These are phyloP conservation scores for Phascolomyces articulosus DNA, from an alignment of 371 early-diverging fungal genomes.

Conservation along the genomic window DNA sequence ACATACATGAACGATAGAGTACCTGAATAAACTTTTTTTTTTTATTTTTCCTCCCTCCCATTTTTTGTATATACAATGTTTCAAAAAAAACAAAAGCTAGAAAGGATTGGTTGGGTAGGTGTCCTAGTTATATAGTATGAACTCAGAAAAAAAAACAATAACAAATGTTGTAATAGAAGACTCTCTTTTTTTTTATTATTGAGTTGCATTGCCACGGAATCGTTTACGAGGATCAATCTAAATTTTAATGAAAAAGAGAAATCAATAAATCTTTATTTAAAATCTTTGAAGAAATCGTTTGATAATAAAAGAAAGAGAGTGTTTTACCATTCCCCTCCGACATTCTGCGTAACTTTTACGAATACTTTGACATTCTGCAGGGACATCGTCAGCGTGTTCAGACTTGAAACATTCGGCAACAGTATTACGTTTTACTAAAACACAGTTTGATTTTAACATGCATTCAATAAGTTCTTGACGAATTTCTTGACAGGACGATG, in stretches of 20 bases:
- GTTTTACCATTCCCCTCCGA: constrained; percentile 67
- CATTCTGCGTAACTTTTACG: constrained; percentile 73
- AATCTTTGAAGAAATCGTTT: not conserved
- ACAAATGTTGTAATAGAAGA: too few species aligned
- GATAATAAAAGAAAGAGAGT: not conserved
- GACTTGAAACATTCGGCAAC: constrained; percentile 69
- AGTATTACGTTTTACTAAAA: constrained; percentile 63
- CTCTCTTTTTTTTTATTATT: too few species aligned
- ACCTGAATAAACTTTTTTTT: too few species aligned
- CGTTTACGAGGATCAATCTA: constrained; percentile 58
- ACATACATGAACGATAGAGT: too few species aligned
- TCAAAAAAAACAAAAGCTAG: too few species aligned
- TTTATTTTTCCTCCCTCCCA: too few species aligned
- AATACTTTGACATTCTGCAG: constrained; percentile 65
- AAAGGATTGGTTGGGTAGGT: too few species aligned
- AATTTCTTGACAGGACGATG: constrained; percentile 71
- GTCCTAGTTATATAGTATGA: too few species aligned
- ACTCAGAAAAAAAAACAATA: too few species aligned
- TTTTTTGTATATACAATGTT: too few species aligned
- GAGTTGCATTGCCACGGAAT: constrained; percentile 50
- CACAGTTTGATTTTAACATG: constrained; percentile 75
- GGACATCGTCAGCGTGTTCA: constrained; percentile 64
- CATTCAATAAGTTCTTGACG: constrained; percentile 73
- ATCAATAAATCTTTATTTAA: not conserved
- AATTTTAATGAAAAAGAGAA: not conserved